A percentile compares a stretch with the other conserved stretches of the same genome.
phyloP scores from a whole-genome alignment of 129 eudicot genomes.

The Logfia minima region DNA sequence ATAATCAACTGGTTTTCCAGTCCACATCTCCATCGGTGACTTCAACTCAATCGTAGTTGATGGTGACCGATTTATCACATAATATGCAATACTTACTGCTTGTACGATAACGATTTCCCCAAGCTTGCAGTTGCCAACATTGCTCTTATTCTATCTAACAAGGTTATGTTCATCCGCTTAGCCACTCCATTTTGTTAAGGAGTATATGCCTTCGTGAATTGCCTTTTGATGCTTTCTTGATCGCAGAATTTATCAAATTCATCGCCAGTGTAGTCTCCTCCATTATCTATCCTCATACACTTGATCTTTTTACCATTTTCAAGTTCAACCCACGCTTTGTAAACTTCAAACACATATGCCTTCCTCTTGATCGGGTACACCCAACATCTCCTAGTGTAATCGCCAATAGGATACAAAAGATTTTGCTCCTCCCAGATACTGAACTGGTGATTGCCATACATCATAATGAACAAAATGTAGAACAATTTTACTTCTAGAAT shows the following conservation, averaged over 20 bases:
- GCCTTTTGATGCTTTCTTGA: neutral
- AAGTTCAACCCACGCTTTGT: neutral
- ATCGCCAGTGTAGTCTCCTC: neutral
- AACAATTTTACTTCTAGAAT: neutral
- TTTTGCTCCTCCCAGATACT: neutral
- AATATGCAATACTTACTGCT: neutral
- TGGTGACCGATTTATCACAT: neutral
- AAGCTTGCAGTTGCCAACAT: neutral
- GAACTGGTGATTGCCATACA: neutral
- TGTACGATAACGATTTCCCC: neutral
- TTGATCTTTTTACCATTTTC: neutral
- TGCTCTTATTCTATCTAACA: neutral
- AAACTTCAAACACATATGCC: neutral
- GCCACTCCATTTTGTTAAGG: neutral
- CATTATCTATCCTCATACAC: neutral
- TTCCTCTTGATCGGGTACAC: neutral
- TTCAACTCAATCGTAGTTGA: neutral
- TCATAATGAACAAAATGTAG: neutral
- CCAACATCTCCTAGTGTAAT: neutral
- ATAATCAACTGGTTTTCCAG: neutral
- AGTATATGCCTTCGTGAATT: neutral
- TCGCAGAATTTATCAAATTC: neutral
- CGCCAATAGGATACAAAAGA: neutral
- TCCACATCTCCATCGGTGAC: neutral
- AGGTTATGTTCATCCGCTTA: neutral